Evolutionary conservation across 805 yeast genomes (phyloP), one percentile per base, ranked within the genome.

Genomic region (Wickerhamomyces kurtzmanii): DNA sequence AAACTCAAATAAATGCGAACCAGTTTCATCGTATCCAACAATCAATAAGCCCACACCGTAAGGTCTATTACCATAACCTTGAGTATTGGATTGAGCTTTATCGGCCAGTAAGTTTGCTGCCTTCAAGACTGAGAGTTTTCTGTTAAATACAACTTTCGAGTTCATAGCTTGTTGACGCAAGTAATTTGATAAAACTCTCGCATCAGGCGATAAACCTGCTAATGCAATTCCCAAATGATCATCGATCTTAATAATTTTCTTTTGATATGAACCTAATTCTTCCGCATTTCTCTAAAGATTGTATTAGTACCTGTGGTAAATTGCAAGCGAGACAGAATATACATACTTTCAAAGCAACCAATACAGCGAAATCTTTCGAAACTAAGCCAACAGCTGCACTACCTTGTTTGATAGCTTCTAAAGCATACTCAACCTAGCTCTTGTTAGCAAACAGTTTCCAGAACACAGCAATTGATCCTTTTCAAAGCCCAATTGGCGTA

Each of bases 141-240:
- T 75, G 57, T 85, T 78, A 57, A 71, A 91, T 16, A 87, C 75
- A 67, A 89, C 68, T 45, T 73, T 81, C 19, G 89, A 80, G 38
- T 78, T 71, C 77, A 89, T 79, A 28, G 96, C 93, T 47, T 87
- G 91, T 45, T 84, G 86, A 53, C 97, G 75, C 45, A 91, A 63
- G 55, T 65, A 87, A 51, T 85, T 91, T 27, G 94, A 77, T 42
- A 91, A 66, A 21, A 91, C 94, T 41, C 99, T 70, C 15, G 97
- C 98, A 52, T 91, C 99, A 12, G 99, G 97, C 1, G 97, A 96
- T 46, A 91, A 71, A 8, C 99, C 99, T 2, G 99, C 96, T 31
- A 91, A 67, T 1, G 96, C 96, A 39, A 91, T 68, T 19, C 97
- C 99, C 68, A 91, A 59, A 53, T 91, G 97, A 36, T 78, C 80